Conservation (phyloP, 345 rosid species). For the Arabidopsis arenosa region DNA sequence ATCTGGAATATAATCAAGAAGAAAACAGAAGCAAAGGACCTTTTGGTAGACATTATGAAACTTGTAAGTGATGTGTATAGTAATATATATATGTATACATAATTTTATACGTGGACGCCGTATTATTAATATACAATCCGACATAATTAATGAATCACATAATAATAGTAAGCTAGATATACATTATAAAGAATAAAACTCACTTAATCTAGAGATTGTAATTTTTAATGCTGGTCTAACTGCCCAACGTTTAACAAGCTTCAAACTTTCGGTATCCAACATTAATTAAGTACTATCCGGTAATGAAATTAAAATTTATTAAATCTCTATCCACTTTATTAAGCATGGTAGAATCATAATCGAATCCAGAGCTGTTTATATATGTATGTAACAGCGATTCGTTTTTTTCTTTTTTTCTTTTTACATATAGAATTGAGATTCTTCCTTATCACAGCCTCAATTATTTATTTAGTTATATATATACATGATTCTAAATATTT, state of each 20-base stretch:
- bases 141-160: constrained; percentile 33
- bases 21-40: constrained; percentile 37
- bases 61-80: constrained; percentile 23
- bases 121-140: constrained; percentile 16
- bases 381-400: constrained; percentile 6
- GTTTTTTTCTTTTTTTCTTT: not conserved
- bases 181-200: not conserved
- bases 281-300: constrained; percentile 6
- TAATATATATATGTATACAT: constrained; percentile 18
- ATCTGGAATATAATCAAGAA: constrained; percentile 13
- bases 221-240: constrained; percentile 11
- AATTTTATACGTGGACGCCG: not conserved
- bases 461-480: not conserved
- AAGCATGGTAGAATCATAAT: constrained; percentile 28
- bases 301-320: not conserved
- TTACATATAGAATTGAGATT: not conserved
- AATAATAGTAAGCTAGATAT: not conserved
- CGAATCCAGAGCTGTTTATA: constrained; percentile 34
- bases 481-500: not conserved
- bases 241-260: constrained; percentile 28
- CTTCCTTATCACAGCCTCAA: constrained; percentile 2
- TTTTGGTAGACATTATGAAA: constrained; percentile 44
- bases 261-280: constrained; percentile 20
- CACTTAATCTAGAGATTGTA: not conserved
- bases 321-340: constrained; percentile 3